Evolutionary conservation across 225 moss, liverwort and hornwort species (phyloP).

Genomic region (Polytrichum commune): DNA sequence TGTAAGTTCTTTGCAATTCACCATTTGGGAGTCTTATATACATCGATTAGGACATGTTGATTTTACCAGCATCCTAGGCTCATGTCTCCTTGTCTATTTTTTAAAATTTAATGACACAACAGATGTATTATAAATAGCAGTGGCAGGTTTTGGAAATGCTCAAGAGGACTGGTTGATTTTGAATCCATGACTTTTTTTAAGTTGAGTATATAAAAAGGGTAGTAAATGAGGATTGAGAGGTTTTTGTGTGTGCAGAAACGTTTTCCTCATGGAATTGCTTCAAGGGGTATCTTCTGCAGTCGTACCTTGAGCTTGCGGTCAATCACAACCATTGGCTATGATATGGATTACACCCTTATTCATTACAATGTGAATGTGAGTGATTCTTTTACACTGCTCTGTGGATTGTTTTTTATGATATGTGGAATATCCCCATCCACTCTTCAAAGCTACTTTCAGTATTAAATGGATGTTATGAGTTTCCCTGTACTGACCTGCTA

Average conservation of each 20-base stretch:
- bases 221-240: background rate
- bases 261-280: constrained; percentile 77
- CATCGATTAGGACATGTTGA: too few relatives aligned
- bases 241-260: constrained; percentile 49
- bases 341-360: constrained; percentile 92
- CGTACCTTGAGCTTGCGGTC: constrained; percentile 81
- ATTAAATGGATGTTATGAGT: too few relatives aligned
- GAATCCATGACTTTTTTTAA: too few relatives aligned
- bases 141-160: too few relatives aligned
- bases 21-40: too few relatives aligned
- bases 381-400: background rate
- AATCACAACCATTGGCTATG: constrained; percentile 89
- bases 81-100: too few relatives aligned
- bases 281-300: constrained; percentile 88
- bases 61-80: too few relatives aligned
- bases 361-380: constrained; percentile 81
- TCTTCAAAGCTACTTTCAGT: constrained; percentile 3
- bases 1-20: constrained; percentile 26
- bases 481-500: background rate
- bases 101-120: too few relatives aligned
- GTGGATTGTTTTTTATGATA: too few relatives aligned
- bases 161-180: too few relatives aligned
- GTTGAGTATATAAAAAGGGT: background rate
- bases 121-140: too few relatives aligned
- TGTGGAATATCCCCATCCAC: background rate